Evolutionary conservation across 2,329 filamentous ascomycete species (phyloP).

Genomic region (Penicillium nordicum): DNA sequence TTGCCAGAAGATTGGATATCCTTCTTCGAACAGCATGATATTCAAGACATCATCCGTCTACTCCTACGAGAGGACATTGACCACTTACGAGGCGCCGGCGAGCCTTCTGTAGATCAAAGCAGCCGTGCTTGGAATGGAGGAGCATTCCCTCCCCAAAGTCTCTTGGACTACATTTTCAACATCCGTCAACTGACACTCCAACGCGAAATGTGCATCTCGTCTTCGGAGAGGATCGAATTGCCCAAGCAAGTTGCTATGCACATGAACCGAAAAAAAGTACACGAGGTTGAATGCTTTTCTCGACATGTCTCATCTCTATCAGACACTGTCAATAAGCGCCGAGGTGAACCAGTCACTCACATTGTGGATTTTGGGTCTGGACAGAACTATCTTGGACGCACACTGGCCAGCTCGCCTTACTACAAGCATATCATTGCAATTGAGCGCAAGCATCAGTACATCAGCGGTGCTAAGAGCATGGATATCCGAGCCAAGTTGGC

Average conservation of each 20-base stretch:
- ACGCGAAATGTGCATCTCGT: slow-evolving; percentile 42
- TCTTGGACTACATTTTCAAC: slow-evolving; percentile 69
- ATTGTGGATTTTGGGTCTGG: slow-evolving; percentile 95
- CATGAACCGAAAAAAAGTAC: slow-evolving; percentile 96
- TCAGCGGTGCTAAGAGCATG: slow-evolving; percentile 75
- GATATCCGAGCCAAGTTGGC: slow-evolving; percentile 76
- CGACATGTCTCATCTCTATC: slow-evolving; percentile 71
- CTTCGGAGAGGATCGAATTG: slow-evolving; percentile 46
- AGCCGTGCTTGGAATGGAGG: slow-evolving; percentile 43
- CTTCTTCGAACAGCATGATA: slow-evolving; percentile 68
- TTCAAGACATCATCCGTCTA: slow-evolving; percentile 75
- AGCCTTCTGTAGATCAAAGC: slow-evolving; percentile 6
- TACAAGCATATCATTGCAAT: slow-evolving; percentile 85
- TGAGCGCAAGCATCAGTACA: slow-evolving; percentile 81
- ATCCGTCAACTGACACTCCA: slow-evolving; percentile 67
- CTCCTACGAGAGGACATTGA: slow-evolving; percentile 74
- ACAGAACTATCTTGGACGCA: slow-evolving; percentile 90
- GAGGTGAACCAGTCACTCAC: slow-evolving; percentile 63
- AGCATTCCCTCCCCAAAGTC: slow-evolving; percentile 48
- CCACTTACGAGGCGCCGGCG: slow-evolving; percentile 28
- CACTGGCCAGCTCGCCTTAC: slow-evolving; percentile 80
- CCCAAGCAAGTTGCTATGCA: slow-evolving; percentile 75
- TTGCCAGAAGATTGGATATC: slow-evolving; percentile 76
- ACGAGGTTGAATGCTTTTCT: slow-evolving; percentile 88
- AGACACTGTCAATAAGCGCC: slow-evolving; percentile 50